These are phyloP conservation scores for Oryza australiensis DNA, from an alignment of 176 grass and related monocot genomes.

Conservation along the genomic window DNA sequence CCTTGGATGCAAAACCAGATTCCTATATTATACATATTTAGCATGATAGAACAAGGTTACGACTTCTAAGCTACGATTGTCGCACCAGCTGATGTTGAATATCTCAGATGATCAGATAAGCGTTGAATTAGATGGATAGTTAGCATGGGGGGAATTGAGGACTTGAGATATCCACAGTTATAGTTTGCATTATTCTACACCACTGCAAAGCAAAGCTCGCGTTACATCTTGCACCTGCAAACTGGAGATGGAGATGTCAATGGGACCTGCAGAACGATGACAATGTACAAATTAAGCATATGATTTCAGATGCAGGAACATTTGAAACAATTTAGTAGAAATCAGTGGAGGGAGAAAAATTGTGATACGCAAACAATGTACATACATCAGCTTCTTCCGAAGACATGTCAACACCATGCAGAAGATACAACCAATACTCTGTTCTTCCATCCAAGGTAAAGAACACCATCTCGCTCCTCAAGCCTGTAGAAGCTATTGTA, in stretches of 20 bases:
- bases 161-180: slow-evolving; percentile 7
- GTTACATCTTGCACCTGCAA: not conserved
- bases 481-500: slow-evolving; percentile 52
- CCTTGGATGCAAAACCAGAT: not conserved
- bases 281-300: not conserved
- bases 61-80: not conserved
- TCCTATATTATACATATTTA: not conserved
- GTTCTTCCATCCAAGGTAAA: slow-evolving; percentile 62
- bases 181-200: slow-evolving; percentile 7
- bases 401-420: slow-evolving; percentile 50
- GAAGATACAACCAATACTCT: slow-evolving; percentile 61
- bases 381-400: slow-evolving; percentile 7
- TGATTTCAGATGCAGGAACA: not conserved
- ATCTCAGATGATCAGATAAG: not conserved
- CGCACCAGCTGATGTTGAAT: not conserved
- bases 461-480: slow-evolving; percentile 47
- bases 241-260: not conserved
- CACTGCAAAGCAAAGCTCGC: not conserved
- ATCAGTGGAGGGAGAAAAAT: not conserved
- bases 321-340: not conserved
- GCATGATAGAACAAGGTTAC: not conserved
- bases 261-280: not conserved
- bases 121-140: slow-evolving; percentile 6
- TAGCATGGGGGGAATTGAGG: not conserved
- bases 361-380: not conserved